Evolutionary conservation across 495 filamentous ascomycete species (phyloP), one percentile per base, ranked within the genome.

Genomic region (Aspergillus homomorphus): DNA sequence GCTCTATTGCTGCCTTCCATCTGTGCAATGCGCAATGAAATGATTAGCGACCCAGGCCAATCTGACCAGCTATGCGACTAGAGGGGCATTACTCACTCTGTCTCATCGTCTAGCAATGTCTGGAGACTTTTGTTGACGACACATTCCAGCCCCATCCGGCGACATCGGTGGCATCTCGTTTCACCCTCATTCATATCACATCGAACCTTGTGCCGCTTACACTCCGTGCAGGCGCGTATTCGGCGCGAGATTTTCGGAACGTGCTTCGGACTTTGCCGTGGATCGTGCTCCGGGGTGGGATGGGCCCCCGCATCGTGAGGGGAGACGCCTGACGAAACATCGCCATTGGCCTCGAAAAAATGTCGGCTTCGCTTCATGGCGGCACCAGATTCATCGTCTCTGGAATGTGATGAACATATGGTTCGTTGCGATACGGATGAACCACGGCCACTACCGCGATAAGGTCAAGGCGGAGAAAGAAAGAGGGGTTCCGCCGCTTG

Each of bases 71-170:
- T 18, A 62, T 43, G 21, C 26, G 21, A n/a, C n/a, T n/a, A n/a
- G n/a, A 10, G 43, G 54, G 42, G 56, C 22, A 41, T 15, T 56
- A 70, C 62, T 68, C 59, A 81, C 72, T 77, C 74, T 19, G 75
- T 73, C 66, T 81, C 78, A 62, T 82, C 76, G 51, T 79, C 73
- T 41, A 83, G 68, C 54, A 83, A 66, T 18, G 79, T 82, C 59
- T 83, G 80, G 7, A 83, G 72, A 53, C 77, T 82, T 57, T 82
- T 82, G 62, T 83, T 82, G 38, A 83, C 76, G 45, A 80, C 65
- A 60, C 80, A 83, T 46, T 80, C 75, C 46, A 83, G 58, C 5
- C 73, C 74, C 71, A 80, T 79, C 54, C 80, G 78, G 28, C 67
- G 70, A 67, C 80, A 83, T 52, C 80, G 61, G 45, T 75, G 73